A percentile compares a stretch with the other conserved stretches of the same genome.
Conservation (phyloP, 768 basidiomycete genomes). For the Tulasnella sp. region DNA sequence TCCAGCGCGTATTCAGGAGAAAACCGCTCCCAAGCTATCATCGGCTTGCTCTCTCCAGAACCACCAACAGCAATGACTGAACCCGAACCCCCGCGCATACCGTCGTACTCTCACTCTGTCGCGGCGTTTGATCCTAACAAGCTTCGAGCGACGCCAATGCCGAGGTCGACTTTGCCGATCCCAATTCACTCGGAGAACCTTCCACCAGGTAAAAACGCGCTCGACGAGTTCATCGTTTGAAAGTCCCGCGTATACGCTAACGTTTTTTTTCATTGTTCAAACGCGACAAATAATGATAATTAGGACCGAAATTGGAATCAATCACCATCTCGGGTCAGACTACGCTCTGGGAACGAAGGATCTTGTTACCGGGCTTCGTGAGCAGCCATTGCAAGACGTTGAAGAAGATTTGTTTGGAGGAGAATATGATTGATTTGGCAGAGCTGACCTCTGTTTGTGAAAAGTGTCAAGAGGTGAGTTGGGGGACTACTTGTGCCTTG, state of each 20-base stretch:
- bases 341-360: constrained; percentile 18
- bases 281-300: no score
- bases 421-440: constrained; percentile 17
- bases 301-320: background rate
- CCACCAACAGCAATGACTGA: background rate
- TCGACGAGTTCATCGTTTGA: no score
- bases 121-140: background rate
- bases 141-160: background rate
- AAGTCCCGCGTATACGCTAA: no score
- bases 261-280: no score
- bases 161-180: background rate
- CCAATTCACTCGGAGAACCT: background rate
- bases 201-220: background rate
- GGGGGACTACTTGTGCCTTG: background rate
- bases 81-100: background rate
- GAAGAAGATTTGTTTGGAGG: constrained; percentile 18
- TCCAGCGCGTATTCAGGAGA: constrained; percentile 17
- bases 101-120: background rate
- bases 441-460: constrained; percentile 13
- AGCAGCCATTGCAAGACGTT: constrained; percentile 1
- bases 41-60: constrained; percentile 6
- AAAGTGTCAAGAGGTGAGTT: constrained; percentile 12
- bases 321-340: constrained; percentile 19
- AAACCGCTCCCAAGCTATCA: constrained; percentile 16
- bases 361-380: constrained; percentile 15